A percentile compares a stretch with the other conserved stretches of the same genome.
These are phyloP conservation scores for Lepiota brunneoincarnata DNA, from an alignment of 768 basidiomycete genomes.

Conservation along the genomic window DNA sequence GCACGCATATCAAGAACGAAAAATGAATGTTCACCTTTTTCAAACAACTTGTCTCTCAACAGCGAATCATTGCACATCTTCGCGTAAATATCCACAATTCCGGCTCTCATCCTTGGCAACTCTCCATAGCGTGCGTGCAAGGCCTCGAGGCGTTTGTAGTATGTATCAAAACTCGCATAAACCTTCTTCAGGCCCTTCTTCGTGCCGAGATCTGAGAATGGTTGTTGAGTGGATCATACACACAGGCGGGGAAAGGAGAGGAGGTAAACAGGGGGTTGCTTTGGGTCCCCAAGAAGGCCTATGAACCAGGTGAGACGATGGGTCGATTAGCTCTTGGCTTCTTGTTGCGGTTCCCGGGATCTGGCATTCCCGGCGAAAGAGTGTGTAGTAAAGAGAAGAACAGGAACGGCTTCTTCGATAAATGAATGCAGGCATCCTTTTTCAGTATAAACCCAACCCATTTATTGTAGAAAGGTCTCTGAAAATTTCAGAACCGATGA, in stretches of 20 bases:
- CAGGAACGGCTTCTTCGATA: neutral
- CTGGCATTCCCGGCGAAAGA: neutral
- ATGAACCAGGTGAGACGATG: neutral
- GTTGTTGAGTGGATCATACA: no score
- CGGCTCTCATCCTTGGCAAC: conserved; percentile 50
- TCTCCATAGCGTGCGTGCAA: conserved; percentile 39
- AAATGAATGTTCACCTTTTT: conserved; percentile 39
- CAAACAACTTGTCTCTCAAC: conserved; percentile 56
- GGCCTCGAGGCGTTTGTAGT: conserved; percentile 49
- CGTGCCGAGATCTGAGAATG: conserved; percentile 45
- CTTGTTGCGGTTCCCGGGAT: neutral
- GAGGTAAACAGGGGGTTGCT: no score
- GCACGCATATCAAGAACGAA: neutral
- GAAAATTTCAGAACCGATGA: neutral
- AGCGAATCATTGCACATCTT: conserved; percentile 63
- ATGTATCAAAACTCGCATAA: conserved; percentile 52
- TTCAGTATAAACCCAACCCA: neutral
- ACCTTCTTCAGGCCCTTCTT: conserved; percentile 62
- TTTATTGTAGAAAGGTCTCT: neutral
- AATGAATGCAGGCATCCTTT: neutral
- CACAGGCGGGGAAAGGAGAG: no score
- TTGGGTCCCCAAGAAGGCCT: no score
- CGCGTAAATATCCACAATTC: conserved; percentile 59
- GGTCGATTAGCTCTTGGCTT: neutral
- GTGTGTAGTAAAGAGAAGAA: neutral